phyloP scores from a whole-genome alignment of 2,329 filamentous ascomycete genomes.

The Thielaviopsis musarum region DNA sequence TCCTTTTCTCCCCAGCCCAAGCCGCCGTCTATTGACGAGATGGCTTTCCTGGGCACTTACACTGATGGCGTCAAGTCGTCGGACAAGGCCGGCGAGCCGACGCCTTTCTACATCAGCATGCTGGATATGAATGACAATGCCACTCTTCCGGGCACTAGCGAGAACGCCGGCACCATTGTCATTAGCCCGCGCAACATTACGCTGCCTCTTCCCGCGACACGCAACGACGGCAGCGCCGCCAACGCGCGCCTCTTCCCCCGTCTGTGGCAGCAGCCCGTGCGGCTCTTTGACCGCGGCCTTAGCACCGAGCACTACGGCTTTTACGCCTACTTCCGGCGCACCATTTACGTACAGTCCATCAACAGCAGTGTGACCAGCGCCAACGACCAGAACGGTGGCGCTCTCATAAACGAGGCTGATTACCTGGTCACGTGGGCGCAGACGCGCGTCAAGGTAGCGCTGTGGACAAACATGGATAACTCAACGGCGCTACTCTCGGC shows the following conservation, averaged over 20 bases:
- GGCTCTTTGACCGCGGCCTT: conserved; percentile 69
- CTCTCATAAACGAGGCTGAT: conserved; percentile 33
- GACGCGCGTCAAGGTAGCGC: conserved; percentile 45
- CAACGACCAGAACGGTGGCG: conserved; percentile 32
- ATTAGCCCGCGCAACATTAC: conserved; percentile 15
- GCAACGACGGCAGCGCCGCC: conserved; percentile 56
- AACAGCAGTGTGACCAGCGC: conserved; percentile 29
- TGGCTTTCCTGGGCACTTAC: conserved; percentile 68
- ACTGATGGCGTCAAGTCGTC: conserved; percentile 54
- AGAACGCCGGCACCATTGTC: conserved; percentile 14
- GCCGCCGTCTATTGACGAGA: conserved; percentile 49
- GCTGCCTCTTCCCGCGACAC: conserved; percentile 44
- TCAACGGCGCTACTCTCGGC: conserved; percentile 25
- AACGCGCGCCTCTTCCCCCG: conserved; percentile 56
- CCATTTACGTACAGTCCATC: conserved; percentile 58
- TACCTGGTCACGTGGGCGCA: conserved; percentile 41
- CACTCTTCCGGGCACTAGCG: conserved; percentile 17
- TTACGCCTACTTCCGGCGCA: conserved; percentile 80
- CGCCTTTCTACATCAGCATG: conserved; percentile 75
- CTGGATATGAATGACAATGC: conserved; percentile 29
- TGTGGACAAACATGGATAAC: conserved; percentile 39
- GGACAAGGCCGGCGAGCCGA: conserved; percentile 66
- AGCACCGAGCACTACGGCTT: conserved; percentile 82
- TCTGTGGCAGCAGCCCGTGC: conserved; percentile 58
- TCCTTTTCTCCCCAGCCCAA: conserved; percentile 30